Percentiles rank a stretch among this genome's conserved stretches.
Evolutionary conservation across 169 alveolate species (phyloP).

Genomic region (Cyclospora cayetanensis): DNA sequence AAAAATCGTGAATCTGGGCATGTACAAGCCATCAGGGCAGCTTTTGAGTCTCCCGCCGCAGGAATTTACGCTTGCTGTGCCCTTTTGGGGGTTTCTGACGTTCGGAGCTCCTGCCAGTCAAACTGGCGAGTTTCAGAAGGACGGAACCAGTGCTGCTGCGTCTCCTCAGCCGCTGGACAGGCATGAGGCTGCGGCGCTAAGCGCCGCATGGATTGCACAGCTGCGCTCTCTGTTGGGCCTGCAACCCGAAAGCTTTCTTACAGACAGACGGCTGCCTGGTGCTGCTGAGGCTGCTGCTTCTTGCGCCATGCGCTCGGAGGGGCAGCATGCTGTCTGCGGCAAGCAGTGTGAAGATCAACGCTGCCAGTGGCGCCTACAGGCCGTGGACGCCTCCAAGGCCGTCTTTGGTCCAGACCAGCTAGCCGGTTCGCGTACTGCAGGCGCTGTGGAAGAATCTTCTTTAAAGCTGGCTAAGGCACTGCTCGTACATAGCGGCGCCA

Average conservation of each 20-base stretch:
- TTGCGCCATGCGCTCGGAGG: neutral
- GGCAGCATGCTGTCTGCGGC: conserved; percentile 10
- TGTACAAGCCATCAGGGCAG: conserved; percentile 14
- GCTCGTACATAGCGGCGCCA: neutral
- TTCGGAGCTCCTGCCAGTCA: neutral
- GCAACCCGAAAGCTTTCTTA: neutral
- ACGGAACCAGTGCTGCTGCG: neutral
- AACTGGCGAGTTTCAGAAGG: neutral
- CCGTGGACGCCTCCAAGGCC: neutral
- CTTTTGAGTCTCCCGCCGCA: neutral
- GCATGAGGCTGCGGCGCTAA: conserved; percentile 1
- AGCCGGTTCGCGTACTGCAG: neutral
- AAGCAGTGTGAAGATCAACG: neutral
- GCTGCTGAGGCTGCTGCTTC: neutral
- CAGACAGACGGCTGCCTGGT: neutral
- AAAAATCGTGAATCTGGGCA: neutral
- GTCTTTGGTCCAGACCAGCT: neutral
- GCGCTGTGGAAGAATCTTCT: neutral
- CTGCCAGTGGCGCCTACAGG: conserved; percentile 12
- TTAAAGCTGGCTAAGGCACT: neutral
- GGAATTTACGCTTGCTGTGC: neutral
- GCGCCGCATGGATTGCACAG: conserved; percentile 52
- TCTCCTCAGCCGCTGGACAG: neutral
- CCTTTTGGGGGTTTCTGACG: conserved; percentile 49
- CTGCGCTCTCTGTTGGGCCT: conserved; percentile 13